Conservation (phyloP, 2,329 filamentous ascomycete genomes). For the Scleromitrula shiraiana region DNA sequence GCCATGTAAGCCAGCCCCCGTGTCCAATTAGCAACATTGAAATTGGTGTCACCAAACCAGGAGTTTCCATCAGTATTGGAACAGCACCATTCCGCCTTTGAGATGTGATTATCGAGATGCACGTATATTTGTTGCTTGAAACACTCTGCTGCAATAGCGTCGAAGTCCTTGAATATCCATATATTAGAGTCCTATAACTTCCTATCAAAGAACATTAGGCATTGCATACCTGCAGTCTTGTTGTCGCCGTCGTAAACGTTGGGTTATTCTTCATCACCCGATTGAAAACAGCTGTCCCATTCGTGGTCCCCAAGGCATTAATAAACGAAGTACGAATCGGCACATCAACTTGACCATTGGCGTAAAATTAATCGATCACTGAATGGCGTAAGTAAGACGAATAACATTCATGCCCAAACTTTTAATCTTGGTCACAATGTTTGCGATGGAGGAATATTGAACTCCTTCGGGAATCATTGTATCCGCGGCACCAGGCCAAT, state of each 20-base stretch:
- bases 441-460: slow-evolving; percentile 49
- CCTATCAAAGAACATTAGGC: neutral
- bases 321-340: slow-evolving; percentile 39
- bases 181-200: neutral
- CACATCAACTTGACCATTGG: slow-evolving; percentile 38
- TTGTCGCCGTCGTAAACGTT: slow-evolving; percentile 44
- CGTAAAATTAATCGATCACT: slow-evolving; percentile 53
- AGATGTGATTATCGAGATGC: slow-evolving; percentile 55
- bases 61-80: slow-evolving; percentile 45
- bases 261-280: slow-evolving; percentile 51
- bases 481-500: slow-evolving; percentile 54
- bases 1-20: slow-evolving; percentile 54
- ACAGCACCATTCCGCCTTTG: slow-evolving; percentile 51
- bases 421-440: slow-evolving; percentile 46
- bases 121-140: slow-evolving; percentile 47
- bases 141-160: slow-evolving; percentile 53
- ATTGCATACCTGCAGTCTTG: slow-evolving; percentile 38
- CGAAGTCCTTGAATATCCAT: slow-evolving; percentile 40
- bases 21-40: slow-evolving; percentile 50
- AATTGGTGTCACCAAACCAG: slow-evolving; percentile 55
- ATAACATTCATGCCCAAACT: slow-evolving; percentile 55
- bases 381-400: slow-evolving; percentile 54
- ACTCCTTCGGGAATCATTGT: slow-evolving; percentile 60
- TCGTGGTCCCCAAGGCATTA: slow-evolving; percentile 40
- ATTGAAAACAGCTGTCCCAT: slow-evolving; percentile 43